phyloP scores from a whole-genome alignment of 163 green algal species.

The Scenedesmus sp. region DNA sequence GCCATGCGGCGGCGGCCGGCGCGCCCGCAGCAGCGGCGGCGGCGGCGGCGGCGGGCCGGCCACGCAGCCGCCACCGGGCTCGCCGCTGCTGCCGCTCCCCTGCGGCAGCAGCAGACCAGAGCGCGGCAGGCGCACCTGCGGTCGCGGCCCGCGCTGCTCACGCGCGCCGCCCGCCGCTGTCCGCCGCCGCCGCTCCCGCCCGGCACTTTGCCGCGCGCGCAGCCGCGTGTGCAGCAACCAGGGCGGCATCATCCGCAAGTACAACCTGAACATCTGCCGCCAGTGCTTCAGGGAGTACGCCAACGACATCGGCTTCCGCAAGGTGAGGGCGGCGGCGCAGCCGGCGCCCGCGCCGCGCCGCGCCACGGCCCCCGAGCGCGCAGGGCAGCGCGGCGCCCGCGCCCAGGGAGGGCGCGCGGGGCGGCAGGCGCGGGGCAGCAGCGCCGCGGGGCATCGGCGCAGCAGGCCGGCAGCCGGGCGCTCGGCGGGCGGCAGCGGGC shows the following conservation, averaged over 20 bases:
- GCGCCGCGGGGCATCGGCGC: too few species aligned
- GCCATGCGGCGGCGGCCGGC: too few species aligned
- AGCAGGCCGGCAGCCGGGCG: too few species aligned
- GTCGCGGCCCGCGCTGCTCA: not conserved
- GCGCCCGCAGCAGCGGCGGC: too few species aligned
- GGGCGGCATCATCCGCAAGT: conserved; percentile 99
- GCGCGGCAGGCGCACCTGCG: not conserved
- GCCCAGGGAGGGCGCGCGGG: too few species aligned
- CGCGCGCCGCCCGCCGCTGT: conserved; percentile 1
- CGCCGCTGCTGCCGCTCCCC: not conserved
- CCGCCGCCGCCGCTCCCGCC: not conserved
- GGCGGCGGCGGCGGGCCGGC: too few species aligned
- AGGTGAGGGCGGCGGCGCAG: conserved; percentile 62
- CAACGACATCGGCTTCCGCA: conserved; percentile 98
- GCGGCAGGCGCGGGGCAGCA: too few species aligned
- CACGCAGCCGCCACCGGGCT: too few species aligned
- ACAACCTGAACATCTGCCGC: conserved; percentile 98
- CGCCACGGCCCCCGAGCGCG: too few species aligned
- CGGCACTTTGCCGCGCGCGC: conserved; percentile 36
- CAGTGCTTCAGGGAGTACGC: conserved; percentile 99
- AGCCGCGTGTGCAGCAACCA: conserved; percentile 98
- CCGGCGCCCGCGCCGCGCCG: too few species aligned
- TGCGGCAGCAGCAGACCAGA: not conserved
- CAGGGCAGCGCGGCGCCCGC: too few species aligned
- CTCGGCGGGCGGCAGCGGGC: too few species aligned